These are phyloP conservation scores for Achaetomium macrosporum DNA, from an alignment of 2,329 filamentous ascomycete species.

Conservation along the genomic window DNA sequence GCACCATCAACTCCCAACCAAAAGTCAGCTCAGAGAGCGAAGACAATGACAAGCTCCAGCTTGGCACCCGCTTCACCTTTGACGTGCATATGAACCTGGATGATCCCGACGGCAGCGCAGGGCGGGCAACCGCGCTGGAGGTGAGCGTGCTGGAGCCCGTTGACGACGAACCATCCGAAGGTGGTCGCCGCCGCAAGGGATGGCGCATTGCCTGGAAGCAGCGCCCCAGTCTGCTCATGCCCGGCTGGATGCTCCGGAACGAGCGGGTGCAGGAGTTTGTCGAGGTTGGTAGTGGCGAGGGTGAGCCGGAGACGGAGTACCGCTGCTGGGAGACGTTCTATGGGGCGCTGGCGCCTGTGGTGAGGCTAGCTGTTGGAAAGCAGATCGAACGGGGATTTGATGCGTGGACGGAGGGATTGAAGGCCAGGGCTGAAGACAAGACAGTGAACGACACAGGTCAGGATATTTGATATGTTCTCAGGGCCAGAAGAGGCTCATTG, in stretches of 20 bases:
- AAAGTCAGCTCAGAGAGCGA: not conserved
- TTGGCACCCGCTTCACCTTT: slow-evolving; percentile 31
- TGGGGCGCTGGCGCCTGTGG: slow-evolving; percentile 32
- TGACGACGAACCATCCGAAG: slow-evolving; percentile 13
- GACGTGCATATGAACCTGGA: slow-evolving; percentile 31
- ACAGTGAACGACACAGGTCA: not conserved
- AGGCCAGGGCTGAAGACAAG: slow-evolving; percentile 27
- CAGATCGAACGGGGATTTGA: slow-evolving; percentile 32
- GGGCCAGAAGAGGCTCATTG: too few species aligned
- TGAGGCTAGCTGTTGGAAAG: slow-evolving; percentile 30
- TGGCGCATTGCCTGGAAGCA: slow-evolving; percentile 37
- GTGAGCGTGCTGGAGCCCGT: slow-evolving; percentile 32
- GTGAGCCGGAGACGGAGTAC: slow-evolving; percentile 35
- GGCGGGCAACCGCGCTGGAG: slow-evolving; percentile 21
- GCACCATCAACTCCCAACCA: slow-evolving; percentile 25
- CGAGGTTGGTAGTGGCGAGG: slow-evolving; percentile 23
- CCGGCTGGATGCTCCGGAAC: slow-evolving; percentile 30
- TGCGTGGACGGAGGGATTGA: slow-evolving; percentile 37
- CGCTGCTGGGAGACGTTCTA: slow-evolving; percentile 42
- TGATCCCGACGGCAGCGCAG: slow-evolving; percentile 14
- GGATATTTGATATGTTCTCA: not conserved
- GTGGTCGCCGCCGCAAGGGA: slow-evolving; percentile 22
- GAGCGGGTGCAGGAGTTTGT: slow-evolving; percentile 42
- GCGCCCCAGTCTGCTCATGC: slow-evolving; percentile 22
- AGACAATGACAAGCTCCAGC: slow-evolving; percentile 24